Conservation (phyloP, 106 monocot genomes). For the Amphibolis antarctica region DNA sequence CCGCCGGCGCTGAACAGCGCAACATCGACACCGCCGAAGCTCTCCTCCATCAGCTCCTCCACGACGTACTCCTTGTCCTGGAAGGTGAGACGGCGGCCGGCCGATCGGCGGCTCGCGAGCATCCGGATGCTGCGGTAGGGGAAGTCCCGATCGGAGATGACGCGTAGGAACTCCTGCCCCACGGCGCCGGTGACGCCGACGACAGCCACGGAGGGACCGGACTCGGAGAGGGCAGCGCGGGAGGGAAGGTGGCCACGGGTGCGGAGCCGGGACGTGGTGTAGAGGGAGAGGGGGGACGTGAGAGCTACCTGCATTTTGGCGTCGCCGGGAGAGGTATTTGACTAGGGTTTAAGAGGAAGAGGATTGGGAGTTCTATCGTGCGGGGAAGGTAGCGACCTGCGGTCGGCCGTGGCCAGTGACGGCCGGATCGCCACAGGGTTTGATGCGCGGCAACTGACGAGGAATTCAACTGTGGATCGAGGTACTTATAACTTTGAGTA, state of each 20-base stretch:
- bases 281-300: not conserved
- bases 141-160: conserved; percentile 82
- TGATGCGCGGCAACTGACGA: too few species aligned
- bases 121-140: conserved; percentile 66
- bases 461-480: too few species aligned
- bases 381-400: too few species aligned
- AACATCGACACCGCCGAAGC: conserved; percentile 82
- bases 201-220: conserved; percentile 72
- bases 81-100: conserved; percentile 52
- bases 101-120: conserved; percentile 73
- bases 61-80: conserved; percentile 49
- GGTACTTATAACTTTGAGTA: too few species aligned
- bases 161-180: conserved; percentile 87
- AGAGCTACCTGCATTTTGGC: conserved; percentile 18
- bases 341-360: not conserved
- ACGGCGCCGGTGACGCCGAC: conserved; percentile 94
- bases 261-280: not conserved
- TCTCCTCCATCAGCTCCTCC: conserved; percentile 61
- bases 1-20: conserved; percentile 90
- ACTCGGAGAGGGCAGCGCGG: conserved; percentile 47
- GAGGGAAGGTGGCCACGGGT: conserved; percentile 11
- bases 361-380: too few species aligned
- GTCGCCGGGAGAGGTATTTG: not conserved
- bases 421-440: too few species aligned
- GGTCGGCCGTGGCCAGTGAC: too few species aligned